Conservation (phyloP, 257 asterid species). For the Nicotiana obtusifolia region DNA sequence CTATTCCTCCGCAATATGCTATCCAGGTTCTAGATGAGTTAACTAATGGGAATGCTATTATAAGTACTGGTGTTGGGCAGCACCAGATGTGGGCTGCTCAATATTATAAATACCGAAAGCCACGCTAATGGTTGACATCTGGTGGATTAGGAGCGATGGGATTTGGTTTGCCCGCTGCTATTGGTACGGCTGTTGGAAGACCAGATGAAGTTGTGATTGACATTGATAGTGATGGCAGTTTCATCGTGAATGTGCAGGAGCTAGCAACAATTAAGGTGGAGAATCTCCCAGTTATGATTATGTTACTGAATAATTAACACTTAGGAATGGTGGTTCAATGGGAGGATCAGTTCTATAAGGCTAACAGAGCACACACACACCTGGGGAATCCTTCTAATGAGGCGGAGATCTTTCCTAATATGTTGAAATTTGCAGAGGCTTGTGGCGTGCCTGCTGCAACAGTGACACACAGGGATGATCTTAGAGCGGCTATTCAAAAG, state of each 20-base stretch:
- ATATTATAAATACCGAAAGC: slow-evolving; percentile 9
- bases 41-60: slow-evolving; percentile 10
- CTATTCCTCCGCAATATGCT: slow-evolving; percentile 15
- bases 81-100: slow-evolving; percentile 22
- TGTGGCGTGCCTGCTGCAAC: slow-evolving; percentile 15
- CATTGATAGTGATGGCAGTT: slow-evolving; percentile 15
- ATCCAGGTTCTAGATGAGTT: slow-evolving; percentile 16
- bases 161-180: slow-evolving; percentile 13
- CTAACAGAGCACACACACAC: slow-evolving; percentile 15
- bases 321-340: slow-evolving; percentile 17
- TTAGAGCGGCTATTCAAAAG: slow-evolving; percentile 11
- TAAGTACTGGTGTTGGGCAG: slow-evolving; percentile 17
- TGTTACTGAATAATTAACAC: slow-evolving; percentile 15
- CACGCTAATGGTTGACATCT: slow-evolving; percentile 15
- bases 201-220: slow-evolving; percentile 12
- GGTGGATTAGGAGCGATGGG: slow-evolving; percentile 19
- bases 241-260: slow-evolving; percentile 17
- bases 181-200: slow-evolving; percentile 16
- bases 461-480: slow-evolving; percentile 11
- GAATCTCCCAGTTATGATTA: slow-evolving; percentile 14
- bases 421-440: slow-evolving; percentile 18
- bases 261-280: slow-evolving; percentile 13
- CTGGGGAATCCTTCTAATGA: slow-evolving; percentile 10
- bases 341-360: slow-evolving; percentile 19
- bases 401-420: slow-evolving; percentile 9